Conservation (phyloP, 176 grass and related monocot species). For the Oryza rufipogon region DNA sequence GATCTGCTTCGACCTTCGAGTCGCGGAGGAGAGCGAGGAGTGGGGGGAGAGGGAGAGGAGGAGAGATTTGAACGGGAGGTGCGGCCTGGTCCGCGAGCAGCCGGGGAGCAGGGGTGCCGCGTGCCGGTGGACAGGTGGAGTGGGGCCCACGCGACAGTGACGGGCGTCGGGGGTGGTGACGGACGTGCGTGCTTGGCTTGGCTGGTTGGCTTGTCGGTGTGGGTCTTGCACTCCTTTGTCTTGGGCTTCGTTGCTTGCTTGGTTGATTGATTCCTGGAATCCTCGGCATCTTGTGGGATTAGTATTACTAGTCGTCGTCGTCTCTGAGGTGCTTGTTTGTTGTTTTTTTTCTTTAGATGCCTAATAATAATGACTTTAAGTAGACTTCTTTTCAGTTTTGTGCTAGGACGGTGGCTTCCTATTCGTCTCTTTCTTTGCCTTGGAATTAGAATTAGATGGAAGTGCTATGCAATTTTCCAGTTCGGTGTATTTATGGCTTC, state of each 20-base stretch:
- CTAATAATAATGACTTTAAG: no score
- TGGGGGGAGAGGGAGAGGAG: neutral
- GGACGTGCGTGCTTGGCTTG: no score
- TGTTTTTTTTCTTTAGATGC: no score
- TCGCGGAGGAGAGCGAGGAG: slow-evolving; percentile 17
- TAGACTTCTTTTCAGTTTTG: no score
- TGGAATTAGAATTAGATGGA: no score
- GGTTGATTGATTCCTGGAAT: neutral
- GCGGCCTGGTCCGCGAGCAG: neutral
- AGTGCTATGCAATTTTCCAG: no score
- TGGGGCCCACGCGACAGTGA: slow-evolving; percentile 36
- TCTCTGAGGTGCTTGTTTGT: neutral
- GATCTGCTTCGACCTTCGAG: slow-evolving; percentile 39
- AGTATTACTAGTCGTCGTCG: neutral
- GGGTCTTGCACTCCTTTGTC: no score
- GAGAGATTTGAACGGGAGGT: slow-evolving; percentile 49
- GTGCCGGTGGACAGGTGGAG: slow-evolving; percentile 26
- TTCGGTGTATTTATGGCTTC: no score
- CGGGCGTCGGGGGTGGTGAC: neutral
- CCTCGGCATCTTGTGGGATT: neutral
- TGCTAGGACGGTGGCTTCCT: no score
- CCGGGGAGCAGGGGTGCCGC: slow-evolving; percentile 32
- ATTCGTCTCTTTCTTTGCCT: no score
- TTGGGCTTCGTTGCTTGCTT: neutral
- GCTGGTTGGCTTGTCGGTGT: neutral